Evolutionary conservation across 2,329 filamentous ascomycete genomes (phyloP).

Genomic region (Paraphaeosphaeria sporulosa): DNA sequence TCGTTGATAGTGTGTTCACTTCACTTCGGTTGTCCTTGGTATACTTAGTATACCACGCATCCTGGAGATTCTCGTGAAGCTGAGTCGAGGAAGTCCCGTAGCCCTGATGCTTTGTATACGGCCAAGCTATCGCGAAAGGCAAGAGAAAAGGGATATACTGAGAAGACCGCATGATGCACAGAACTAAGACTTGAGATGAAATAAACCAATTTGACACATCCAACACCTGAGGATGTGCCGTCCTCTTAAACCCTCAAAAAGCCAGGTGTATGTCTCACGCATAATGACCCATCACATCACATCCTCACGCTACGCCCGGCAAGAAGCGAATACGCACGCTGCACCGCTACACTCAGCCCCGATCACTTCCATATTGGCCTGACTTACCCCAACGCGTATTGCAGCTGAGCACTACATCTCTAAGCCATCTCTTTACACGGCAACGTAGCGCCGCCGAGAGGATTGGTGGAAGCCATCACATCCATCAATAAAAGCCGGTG

Average conservation of each 20-base stretch:
- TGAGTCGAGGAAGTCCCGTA: not conserved
- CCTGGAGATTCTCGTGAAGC: constrained; percentile 9
- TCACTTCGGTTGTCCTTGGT: not conserved
- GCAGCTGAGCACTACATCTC: constrained; percentile 1
- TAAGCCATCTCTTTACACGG: not conserved
- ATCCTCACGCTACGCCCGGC: not conserved
- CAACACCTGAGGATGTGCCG: not conserved
- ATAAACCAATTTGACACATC: not conserved
- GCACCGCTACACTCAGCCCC: not conserved
- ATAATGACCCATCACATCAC: constrained; percentile 6
- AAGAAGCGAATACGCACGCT: constrained; percentile 9
- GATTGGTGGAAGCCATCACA: constrained; percentile 4
- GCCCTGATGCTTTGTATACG: not conserved
- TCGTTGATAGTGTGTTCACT: not conserved
- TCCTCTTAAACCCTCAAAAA: not conserved
- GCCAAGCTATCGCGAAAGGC: constrained; percentile 5
- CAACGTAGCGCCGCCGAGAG: not conserved
- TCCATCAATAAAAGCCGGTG: not conserved
- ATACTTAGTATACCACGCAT: constrained; percentile 12
- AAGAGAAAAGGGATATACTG: constrained; percentile 3
- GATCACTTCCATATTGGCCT: constrained; percentile 2
- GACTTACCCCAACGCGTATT: not conserved
- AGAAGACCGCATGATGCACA: constrained; percentile 9
- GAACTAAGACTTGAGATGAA: not conserved
- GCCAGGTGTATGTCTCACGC: constrained; percentile 5